Conservation (phyloP, 148 eudicot genomes). For the Tetragonia tetragonoides region DNA sequence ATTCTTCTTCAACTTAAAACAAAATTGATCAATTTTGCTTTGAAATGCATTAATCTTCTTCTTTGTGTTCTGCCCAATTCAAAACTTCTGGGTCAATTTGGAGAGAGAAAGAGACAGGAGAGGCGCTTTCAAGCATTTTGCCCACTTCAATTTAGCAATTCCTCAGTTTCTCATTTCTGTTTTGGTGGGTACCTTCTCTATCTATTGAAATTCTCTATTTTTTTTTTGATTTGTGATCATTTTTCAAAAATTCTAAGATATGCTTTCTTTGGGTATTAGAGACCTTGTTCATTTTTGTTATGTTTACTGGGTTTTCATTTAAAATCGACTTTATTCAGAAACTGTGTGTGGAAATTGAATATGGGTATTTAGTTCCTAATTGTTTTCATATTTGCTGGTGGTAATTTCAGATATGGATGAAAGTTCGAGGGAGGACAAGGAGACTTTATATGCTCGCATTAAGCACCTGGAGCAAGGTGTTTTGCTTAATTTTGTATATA, state of each 20-base stretch:
- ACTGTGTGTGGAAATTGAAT: background rate
- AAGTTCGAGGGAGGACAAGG: constrained; percentile 32
- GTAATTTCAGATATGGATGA: constrained; percentile 53
- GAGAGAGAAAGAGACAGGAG: background rate
- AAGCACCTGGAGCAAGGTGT: constrained; percentile 69
- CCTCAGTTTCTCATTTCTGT: background rate
- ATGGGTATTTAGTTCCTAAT: background rate
- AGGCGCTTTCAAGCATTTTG: background rate
- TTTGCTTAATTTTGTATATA: constrained; percentile 14
- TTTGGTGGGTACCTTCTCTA: constrained; percentile 11
- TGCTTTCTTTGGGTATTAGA: no score
- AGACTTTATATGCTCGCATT: constrained; percentile 62
- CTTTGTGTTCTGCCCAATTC: background rate
- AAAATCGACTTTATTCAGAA: background rate
- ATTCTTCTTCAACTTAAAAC: background rate
- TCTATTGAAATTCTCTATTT: background rate
- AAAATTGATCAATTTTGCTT: background rate
- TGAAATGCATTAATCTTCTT: background rate
- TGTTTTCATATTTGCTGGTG: background rate
- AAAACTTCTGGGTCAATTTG: background rate
- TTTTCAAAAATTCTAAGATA: no score
- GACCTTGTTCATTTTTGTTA: no score
- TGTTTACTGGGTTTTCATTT: no score
- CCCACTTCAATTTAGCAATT: background rate
- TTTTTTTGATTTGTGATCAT: background rate